Base-by-base conservation (phyloP, 2,329 filamentous ascomycete species). In the Cladophialophora chaetospira region DNA sequence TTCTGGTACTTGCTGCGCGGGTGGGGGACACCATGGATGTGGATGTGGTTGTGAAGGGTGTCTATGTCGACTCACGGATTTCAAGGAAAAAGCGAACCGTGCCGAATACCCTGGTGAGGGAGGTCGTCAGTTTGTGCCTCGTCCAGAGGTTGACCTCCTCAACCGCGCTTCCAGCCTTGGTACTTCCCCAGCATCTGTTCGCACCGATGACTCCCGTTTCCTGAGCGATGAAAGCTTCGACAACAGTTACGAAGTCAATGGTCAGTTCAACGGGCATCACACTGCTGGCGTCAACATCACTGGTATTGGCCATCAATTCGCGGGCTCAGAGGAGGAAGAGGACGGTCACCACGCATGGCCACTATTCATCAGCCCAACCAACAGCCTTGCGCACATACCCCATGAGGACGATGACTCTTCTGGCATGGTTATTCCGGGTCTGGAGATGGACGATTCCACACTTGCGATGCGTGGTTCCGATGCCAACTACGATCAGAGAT, bases 41-140 rank as follows among this genome's bases (percentile, higher is more conserved):
- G 36, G 43, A 26, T 60, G 57, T 49, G 43, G 48, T n/a, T 60
- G 57, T 38, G n/a, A 13, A 23, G 26, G 26, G 9, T 60, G 57
- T 49, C 25, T 35, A 25, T 53, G 57, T 38, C 53, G 44, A 35
- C 49, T 44, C 26, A 44, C 13, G 4, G n/a, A 19, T 11, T 48
- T 60, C 17, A 36, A 44, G 36, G 44, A 56, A 25, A 48, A 57
- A 13, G 38, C 57, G 25, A 57, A 47, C 44, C 31, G 48, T 15
- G 48, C 49, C 11, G 15, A 5, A 2, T 56, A 56, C 36, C 38
- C 31, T 21, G 44, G 38, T 11, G 47, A 53, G 23, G 49, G 53
- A 10, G 53, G 47, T 19, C 47, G 29, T 43, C 42, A n/a, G 26
- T 9, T 6, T 49, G 47, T 52, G 21, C 47, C 47, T 6, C 28